A percentile compares a stretch with the other conserved stretches of the same genome.
phyloP scores from a whole-genome alignment of 768 basidiomycete genomes.

The Tulasnella sp. region DNA sequence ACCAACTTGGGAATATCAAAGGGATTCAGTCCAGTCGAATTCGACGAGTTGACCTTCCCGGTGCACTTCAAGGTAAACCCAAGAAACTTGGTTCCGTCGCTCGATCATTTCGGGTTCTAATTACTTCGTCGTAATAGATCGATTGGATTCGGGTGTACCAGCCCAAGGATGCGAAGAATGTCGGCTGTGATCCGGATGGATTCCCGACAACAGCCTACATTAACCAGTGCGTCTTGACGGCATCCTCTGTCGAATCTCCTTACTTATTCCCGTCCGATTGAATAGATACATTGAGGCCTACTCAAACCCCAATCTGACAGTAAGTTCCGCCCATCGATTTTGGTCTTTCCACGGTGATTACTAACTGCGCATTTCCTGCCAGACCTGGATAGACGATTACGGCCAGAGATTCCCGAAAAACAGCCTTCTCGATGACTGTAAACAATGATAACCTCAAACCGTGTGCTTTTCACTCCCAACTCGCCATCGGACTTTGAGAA shows the following conservation, averaged over 20 bases:
- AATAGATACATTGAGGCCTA: constrained; percentile 72
- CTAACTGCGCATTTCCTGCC: background rate
- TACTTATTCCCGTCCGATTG: background rate
- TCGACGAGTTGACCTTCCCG: constrained; percentile 22
- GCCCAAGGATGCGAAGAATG: constrained; percentile 64
- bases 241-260: background rate
- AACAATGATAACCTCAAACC: background rate
- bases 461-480: background rate
- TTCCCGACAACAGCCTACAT: constrained; percentile 87
- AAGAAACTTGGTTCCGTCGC: constrained; percentile 47
- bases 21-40: constrained; percentile 67
- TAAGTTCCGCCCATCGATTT: background rate
- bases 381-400: constrained; percentile 49
- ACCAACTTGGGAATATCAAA: constrained; percentile 82
- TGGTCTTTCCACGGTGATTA: background rate
- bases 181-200: constrained; percentile 80
- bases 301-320: constrained; percentile 73
- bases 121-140: constrained; percentile 67
- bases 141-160: constrained; percentile 95
- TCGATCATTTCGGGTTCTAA: constrained; percentile 32
- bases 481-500: background rate
- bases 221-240: constrained; percentile 50
- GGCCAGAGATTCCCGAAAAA: constrained; percentile 78
- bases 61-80: constrained; percentile 6
- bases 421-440: constrained; percentile 52